Evolutionary conservation across 768 basidiomycete genomes (phyloP), one percentile per base, ranked within the genome.

Genomic region (Rhizopogon vinicolor): DNA sequence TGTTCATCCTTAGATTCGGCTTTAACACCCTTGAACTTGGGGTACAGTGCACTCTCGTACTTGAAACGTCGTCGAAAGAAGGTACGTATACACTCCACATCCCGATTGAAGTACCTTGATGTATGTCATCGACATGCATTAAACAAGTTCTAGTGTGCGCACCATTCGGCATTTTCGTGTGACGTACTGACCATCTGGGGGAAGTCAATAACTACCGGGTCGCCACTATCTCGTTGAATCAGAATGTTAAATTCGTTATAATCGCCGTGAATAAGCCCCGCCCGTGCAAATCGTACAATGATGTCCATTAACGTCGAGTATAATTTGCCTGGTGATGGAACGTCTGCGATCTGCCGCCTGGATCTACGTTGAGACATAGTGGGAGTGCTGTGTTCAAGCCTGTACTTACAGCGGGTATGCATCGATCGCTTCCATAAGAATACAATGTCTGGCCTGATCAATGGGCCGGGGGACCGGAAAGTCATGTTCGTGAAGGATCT

Each of bases 201-300:
- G 69, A 99, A 99, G 75, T 99, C 97, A 63, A 99, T 99, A 42
- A 99, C 84, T 51, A 98, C 73, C 7, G 95, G 91, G 63, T 92
- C 85, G 10, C 81, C 81, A 44, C 72, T 75, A 52, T 86, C 86
- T 44, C 90, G 83, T 39, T 82, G 82, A 62, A 99, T 93, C 58
- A 99, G 84, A 61, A 99, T 94, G 70, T 99, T 98, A 77, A 98
- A 99, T 67, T 99, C 97, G 73, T 99, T 99, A 74, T 91, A 99
- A 64, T 99, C 97, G 41, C 97, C 95, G 65, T 99, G 97, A 51
- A 99, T 98, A n/a, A 99, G 81, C 5, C 97, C 97, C 14, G 89
- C 85, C 39, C 83, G 85, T 5, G 96, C 95, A 64, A 98, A 89
- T 52, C 93, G 91, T 55, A 98, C 93, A 66, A 98, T 93, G 57